A percentile compares a stretch with the other conserved stretches of the same genome.
Conservation (phyloP, 2,329 filamentous ascomycete genomes). For the Penicillium fuscoglaucum region DNA sequence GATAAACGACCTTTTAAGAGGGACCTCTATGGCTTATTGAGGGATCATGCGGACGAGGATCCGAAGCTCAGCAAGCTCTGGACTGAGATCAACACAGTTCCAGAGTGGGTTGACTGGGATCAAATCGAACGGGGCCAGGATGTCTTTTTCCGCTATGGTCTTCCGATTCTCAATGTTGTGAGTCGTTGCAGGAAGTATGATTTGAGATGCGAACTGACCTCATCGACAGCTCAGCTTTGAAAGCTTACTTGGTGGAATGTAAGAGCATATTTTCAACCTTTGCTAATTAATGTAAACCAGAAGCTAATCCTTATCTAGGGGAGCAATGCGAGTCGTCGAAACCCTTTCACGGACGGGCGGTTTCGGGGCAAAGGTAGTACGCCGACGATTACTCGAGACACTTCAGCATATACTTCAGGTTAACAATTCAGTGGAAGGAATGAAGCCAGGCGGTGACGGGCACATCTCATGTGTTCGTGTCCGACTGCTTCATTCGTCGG, state of each 20-base stretch:
- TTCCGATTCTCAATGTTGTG: conserved; percentile 60
- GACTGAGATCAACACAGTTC: conserved; percentile 65
- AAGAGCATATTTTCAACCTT: not conserved
- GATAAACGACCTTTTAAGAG: conserved; percentile 39
- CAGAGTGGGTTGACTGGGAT: conserved; percentile 73
- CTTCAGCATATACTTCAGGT: conserved; percentile 74
- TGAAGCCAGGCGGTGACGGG: conserved; percentile 68
- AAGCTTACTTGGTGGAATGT: conserved; percentile 35
- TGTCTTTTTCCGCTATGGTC: conserved; percentile 75
- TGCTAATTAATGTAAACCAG: not conserved
- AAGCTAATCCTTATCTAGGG: conserved; percentile 42
- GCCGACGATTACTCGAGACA: conserved; percentile 68
- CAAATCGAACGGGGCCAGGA: conserved; percentile 73
- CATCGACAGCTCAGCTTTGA: conserved; percentile 31
- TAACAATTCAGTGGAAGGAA: conserved; percentile 62
- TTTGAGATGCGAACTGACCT: conserved; percentile 17
- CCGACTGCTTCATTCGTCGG: conserved; percentile 67
- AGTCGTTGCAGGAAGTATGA: conserved; percentile 12
- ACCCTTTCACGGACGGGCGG: conserved; percentile 73
- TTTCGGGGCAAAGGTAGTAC: conserved; percentile 67
- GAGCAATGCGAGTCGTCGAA: conserved; percentile 70
- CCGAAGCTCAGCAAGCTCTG: conserved; percentile 60
- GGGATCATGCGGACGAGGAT: conserved; percentile 57
- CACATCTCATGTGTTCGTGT: conserved; percentile 66
- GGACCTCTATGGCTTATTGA: conserved; percentile 65